Conservation (phyloP, 305 asterid species). For the Nicotiana rustica region DNA sequence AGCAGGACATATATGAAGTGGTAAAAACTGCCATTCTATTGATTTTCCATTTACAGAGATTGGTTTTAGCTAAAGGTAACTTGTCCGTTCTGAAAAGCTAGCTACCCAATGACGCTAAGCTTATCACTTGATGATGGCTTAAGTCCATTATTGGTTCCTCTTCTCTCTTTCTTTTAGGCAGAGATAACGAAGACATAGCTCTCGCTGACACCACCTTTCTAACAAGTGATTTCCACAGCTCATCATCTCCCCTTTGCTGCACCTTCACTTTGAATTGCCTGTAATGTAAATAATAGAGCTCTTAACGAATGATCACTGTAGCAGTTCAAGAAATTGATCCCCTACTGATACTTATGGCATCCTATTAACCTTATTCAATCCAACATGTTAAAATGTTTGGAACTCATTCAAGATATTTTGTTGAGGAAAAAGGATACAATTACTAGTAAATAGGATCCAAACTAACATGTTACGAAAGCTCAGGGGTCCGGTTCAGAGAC, state of each 20-base stretch:
- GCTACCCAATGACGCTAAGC: neutral
- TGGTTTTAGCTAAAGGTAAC: neutral
- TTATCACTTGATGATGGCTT: constrained; percentile 43
- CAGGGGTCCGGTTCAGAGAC: neutral
- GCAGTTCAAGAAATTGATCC: neutral
- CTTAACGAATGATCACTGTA: neutral
- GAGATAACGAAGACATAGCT: constrained; percentile 60
- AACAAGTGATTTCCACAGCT: constrained; percentile 73
- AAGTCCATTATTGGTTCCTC: constrained; percentile 47
- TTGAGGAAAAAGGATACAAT: neutral
- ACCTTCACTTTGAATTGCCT: constrained; percentile 81
- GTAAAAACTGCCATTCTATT: neutral
- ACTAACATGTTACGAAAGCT: neutral
- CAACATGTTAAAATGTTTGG: neutral
- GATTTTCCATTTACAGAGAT: constrained; percentile 8
- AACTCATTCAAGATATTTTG: neutral
- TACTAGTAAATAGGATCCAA: neutral
- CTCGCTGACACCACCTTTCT: constrained; percentile 70
- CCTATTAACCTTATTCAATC: neutral
- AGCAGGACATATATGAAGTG: constrained; percentile 8
- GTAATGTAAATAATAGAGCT: constrained; percentile 30
- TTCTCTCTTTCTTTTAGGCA: constrained; percentile 62
- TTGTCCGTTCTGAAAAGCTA: neutral
- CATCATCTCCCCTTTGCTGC: constrained; percentile 54
- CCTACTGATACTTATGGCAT: neutral